phyloP scores from a whole-genome alignment of 306 rosid species.

The Glycine tomentella region DNA sequence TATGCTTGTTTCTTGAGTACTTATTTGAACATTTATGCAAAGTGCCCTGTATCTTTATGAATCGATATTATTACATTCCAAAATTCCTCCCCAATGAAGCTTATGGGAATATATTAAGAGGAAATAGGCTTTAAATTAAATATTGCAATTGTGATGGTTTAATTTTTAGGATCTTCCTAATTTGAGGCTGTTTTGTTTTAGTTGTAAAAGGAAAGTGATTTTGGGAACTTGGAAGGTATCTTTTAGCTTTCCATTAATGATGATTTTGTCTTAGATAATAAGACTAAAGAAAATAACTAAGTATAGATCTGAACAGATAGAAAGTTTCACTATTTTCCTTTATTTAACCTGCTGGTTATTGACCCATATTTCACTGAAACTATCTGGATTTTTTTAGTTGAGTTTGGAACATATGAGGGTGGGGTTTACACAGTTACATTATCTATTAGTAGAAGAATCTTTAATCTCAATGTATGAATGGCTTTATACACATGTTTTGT shows the following conservation, averaged over 20 bases:
- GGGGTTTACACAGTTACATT: conserved; percentile 13
- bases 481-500: conserved; percentile 11
- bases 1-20: conserved; percentile 15
- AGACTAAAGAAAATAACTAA: conserved; percentile 3
- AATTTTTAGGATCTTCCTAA: conserved; percentile 1
- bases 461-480: conserved; percentile 13
- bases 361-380: neutral
- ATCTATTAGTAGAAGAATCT: conserved; percentile 31
- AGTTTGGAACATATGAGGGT: conserved; percentile 22
- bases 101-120: neutral
- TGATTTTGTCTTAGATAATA: neutral
- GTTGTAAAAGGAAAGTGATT: conserved; percentile 11
- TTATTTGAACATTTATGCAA: conserved; percentile 30
- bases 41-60: neutral
- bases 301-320: neutral
- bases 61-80: too few species aligned
- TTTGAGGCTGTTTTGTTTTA: conserved; percentile 2
- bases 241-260: neutral
- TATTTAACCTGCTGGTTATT: neutral
- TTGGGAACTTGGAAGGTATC: neutral
- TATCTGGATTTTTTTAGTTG: conserved; percentile 20
- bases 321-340: conserved; percentile 8
- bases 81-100: neutral
- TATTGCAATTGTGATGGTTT: conserved; percentile 19
- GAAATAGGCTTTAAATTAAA: neutral